Evolutionary conservation across 148 eudicot genomes (phyloP).

Genomic region (Pharnaceum exiguum): DNA sequence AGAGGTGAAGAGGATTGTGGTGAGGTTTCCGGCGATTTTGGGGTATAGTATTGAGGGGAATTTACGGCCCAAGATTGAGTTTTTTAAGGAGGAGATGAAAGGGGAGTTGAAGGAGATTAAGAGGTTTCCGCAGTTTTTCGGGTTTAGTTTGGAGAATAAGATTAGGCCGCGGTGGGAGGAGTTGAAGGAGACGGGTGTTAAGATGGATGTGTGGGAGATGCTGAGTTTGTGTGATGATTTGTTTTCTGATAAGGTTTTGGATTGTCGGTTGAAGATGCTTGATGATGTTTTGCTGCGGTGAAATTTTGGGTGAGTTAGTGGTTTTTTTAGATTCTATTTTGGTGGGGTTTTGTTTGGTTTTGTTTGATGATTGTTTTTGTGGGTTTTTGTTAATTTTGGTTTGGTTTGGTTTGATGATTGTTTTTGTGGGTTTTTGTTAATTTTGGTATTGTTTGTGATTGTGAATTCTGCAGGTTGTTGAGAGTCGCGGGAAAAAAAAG

Average conservation of each 20-base stretch:
- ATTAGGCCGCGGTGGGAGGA: constrained; percentile 61
- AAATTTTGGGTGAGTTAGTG: no score
- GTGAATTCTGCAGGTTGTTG: no score
- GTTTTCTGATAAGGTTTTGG: constrained; percentile 53
- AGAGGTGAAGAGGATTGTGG: constrained; percentile 58
- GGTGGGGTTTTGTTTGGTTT: no score
- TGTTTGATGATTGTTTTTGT: no score
- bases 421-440: no score
- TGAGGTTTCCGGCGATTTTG: constrained; percentile 77
- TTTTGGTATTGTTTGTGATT: no score
- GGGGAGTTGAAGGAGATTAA: constrained; percentile 64
- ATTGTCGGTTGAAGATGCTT: constrained; percentile 31
- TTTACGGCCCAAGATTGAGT: constrained; percentile 65
- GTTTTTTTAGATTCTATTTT: no score
- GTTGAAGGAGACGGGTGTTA: constrained; percentile 50
- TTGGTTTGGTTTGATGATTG: no score
- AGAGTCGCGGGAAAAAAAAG: no score
- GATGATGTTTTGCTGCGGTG: constrained; percentile 14
- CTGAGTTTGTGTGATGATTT: constrained; percentile 73
- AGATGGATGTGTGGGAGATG: constrained; percentile 66
- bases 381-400: no score
- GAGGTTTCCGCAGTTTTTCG: constrained; percentile 90
- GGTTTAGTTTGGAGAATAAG: constrained; percentile 84
- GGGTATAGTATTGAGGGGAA: constrained; percentile 68
- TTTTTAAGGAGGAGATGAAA: constrained; percentile 69